phyloP scores from a whole-genome alignment of 768 basidiomycete species.

The Tylopilus intermedius region DNA sequence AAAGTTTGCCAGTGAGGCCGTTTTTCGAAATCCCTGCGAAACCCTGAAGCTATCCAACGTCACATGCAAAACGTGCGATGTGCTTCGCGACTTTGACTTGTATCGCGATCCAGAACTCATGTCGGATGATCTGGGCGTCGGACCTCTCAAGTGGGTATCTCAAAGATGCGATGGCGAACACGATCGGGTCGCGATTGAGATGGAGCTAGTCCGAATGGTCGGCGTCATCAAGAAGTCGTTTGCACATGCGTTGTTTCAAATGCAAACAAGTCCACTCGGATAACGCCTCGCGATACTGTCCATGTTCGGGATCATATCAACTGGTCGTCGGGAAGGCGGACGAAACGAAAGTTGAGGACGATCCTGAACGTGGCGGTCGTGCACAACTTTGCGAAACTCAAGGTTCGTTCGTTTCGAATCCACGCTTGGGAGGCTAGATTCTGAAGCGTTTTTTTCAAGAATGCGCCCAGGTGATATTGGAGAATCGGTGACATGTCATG shows the following conservation, averaged over 20 bases:
- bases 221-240: conserved; percentile 66
- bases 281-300: conserved; percentile 78
- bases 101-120: conserved; percentile 86
- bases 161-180: conserved; percentile 76
- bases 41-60: conserved; percentile 80
- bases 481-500: conserved; percentile 30
- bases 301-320: conserved; percentile 82
- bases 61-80: conserved; percentile 83
- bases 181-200: conserved; percentile 82
- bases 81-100: conserved; percentile 87
- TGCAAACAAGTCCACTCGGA: conserved; percentile 90
- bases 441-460: conserved; percentile 26
- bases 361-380: conserved; percentile 79
- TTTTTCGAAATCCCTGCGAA: conserved; percentile 90
- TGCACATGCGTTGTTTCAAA: conserved; percentile 78
- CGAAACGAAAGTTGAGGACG: conserved; percentile 67
- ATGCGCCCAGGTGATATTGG: conserved; percentile 35
- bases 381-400: conserved; percentile 63
- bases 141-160: conserved; percentile 62
- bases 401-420: conserved; percentile 45
- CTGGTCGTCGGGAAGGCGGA: conserved; percentile 72
- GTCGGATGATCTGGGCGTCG: conserved; percentile 46
- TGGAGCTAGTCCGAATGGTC: conserved; percentile 74
- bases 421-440: background rate
- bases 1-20: conserved; percentile 81